Evolutionary conservation across 352 stramenopile genomes (phyloP), one percentile per base, ranked within the genome.

Genomic region (Nothophytophthora sp.): DNA sequence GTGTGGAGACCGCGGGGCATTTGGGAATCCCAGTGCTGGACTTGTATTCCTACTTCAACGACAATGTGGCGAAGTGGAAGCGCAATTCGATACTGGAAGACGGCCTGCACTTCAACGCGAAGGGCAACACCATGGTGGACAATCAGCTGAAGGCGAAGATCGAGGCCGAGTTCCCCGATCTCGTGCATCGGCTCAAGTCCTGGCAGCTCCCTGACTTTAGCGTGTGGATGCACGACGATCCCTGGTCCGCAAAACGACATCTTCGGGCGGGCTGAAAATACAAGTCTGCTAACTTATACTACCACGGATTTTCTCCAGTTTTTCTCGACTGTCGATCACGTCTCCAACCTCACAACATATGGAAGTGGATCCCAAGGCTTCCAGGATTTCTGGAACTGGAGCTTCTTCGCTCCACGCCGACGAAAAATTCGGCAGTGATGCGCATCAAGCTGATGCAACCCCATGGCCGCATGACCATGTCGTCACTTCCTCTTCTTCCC

Each of bases 91-190:
- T 65, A 44, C 52, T 86, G n/a, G 61, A 55, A 22, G 76, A 88
- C 45, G 76, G 73, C 5, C 58, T 86, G 16, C 73, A 88, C 52
- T 64, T 88, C 11, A 80, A 46, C 28, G 43, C 42, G 28, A 71
- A 63, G 39, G 76, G 76, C 30, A 88, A 88, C 51, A 60, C 50
- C n/a, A 25, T 81, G 16, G 62, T 84, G 56, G 62, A 76, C 35
- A 39, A 78, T 37, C 61, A 72, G 22, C 53, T 84, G 5, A 32
- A 63, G 23, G 54, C 51, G 12, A 71, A 67, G 46, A 75, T 81
- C 43, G 57, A 57, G 25, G 33, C 15, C 22, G 51, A 62, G 46
- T 72, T 68, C 55, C 62, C 60, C 20, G 50, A 40, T 8, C 55
- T 70, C 2, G 40, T 50, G 45, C 43, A 28, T 34, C 56, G 60